Evolutionary conservation across 140 eudicot species (phyloP).

Genomic region (Ambrosia hybrid): DNA sequence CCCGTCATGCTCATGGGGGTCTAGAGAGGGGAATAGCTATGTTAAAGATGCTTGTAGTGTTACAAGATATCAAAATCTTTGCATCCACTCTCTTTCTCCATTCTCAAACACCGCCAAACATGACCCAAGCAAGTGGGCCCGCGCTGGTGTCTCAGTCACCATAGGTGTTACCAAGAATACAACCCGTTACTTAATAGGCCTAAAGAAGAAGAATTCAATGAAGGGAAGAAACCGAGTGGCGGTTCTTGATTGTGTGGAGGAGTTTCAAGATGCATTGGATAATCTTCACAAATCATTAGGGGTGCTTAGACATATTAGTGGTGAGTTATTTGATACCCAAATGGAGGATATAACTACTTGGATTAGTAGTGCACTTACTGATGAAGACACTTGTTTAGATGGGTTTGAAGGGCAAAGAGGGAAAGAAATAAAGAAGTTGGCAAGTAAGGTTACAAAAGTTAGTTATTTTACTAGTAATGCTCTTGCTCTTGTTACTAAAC

Average conservation of each 20-base stretch:
- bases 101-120: slow-evolving; percentile 56
- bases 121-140: slow-evolving; percentile 76
- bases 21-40: slow-evolving; percentile 33
- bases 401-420: slow-evolving; percentile 64
- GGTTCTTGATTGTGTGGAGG: slow-evolving; percentile 64
- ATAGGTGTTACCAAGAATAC: slow-evolving; percentile 59
- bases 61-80: slow-evolving; percentile 57
- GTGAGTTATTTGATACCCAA: slow-evolving; percentile 39
- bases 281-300: slow-evolving; percentile 59
- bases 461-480: slow-evolving; percentile 77
- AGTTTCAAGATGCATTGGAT: slow-evolving; percentile 59
- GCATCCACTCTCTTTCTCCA: slow-evolving; percentile 60
- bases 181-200: slow-evolving; percentile 27
- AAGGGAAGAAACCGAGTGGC: slow-evolving; percentile 55
- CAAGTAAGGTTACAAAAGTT: slow-evolving; percentile 46
- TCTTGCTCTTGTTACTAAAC: slow-evolving; percentile 76
- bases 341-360: slow-evolving; percentile 76
- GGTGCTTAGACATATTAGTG: slow-evolving; percentile 56
- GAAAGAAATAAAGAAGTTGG: slow-evolving; percentile 31
- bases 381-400: slow-evolving; percentile 80
- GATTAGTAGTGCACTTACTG: slow-evolving; percentile 84
- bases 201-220: slow-evolving; percentile 24
- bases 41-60: slow-evolving; percentile 76
- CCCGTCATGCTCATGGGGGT: slow-evolving; percentile 23
- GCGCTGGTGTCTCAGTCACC: slow-evolving; percentile 84